Base-by-base conservation (phyloP, 805 yeast genomes). In the Hanseniaspora valbyensis region DNA sequence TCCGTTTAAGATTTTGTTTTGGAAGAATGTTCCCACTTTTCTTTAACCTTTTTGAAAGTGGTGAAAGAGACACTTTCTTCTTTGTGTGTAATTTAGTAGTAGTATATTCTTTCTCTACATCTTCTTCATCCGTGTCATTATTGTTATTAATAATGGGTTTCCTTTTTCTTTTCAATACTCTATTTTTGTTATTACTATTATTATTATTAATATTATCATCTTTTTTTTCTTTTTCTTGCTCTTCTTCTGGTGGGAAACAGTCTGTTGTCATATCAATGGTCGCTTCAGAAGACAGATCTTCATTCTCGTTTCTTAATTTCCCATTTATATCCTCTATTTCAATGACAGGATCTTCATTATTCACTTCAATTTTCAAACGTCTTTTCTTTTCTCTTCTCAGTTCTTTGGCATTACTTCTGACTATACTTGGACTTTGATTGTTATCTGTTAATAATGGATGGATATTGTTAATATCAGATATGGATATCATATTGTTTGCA, bases 351-450 rank as follows among this genome's bases (percentile, higher is more conserved):
- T n/a, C 13, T 10, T 39, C 26, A n/a, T 33, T 48, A 18, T 48
- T 48, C 10, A 48, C 12, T 32, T 48, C 51, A 18, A 38, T 39
- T 13, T 45, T 45, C 25, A 45, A 14, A 19, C 43, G 38, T 30
- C 50, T 30, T 25, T 45, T 45, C 25, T 39, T 45, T 26, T 48
- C 41, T 28, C 25, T 48, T 25, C 41, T 24, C 6, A 19, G 5
- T 26, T 39, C 44, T 16, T 40, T 48, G 8, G 42, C 43, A 29
- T 28, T 48, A 13, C 25, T 33, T 21, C 42, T 24, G 18, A 25
- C 16, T 1, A 48, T 26, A 25, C 32, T 48, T 2, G 51, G 51
- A 13, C 51, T 48, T 19, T 32, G 44, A 33, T 48, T 40, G 8
- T 29, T 21, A 5, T 40, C 42, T 13, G 24, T 22, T n/a, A 37